These are phyloP conservation scores for Cercospora sp. DNA, from an alignment of 2,329 filamentous ascomycete genomes.

Conservation along the genomic window DNA sequence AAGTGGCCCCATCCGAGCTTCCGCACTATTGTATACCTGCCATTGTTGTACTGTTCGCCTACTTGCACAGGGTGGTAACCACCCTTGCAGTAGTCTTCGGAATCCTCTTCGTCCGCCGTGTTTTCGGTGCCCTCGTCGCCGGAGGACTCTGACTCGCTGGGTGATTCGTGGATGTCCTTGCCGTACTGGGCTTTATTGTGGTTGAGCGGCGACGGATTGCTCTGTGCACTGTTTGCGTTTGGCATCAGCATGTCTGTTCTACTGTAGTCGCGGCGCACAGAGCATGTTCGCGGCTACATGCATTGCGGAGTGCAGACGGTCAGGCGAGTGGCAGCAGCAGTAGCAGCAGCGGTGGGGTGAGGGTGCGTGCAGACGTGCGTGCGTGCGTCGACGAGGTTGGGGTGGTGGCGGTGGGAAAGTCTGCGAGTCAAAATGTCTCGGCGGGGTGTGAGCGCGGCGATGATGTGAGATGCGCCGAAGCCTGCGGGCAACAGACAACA, in stretches of 20 bases:
- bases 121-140: slow-evolving; percentile 81
- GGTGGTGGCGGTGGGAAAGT: slow-evolving; percentile 20
- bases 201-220: slow-evolving; percentile 32
- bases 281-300: slow-evolving; percentile 19
- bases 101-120: slow-evolving; percentile 97
- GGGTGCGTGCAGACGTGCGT: slow-evolving; percentile 3
- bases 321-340: background rate
- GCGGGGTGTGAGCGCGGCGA: slow-evolving; percentile 17
- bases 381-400: slow-evolving; percentile 7
- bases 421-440: slow-evolving; percentile 16
- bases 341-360: slow-evolving; percentile 6
- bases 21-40: slow-evolving; percentile 91
- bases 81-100: slow-evolving; percentile 98
- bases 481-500: background rate
- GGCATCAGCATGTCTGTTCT: slow-evolving; percentile 32
- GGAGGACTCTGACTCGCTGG: slow-evolving; percentile 61
- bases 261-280: slow-evolving; percentile 14
- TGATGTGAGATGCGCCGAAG: slow-evolving; percentile 20
- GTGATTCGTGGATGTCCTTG: slow-evolving; percentile 68
- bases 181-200: slow-evolving; percentile 46
- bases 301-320: slow-evolving; percentile 15
- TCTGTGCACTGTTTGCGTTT: slow-evolving; percentile 28
- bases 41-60: slow-evolving; percentile 96
- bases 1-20: slow-evolving; percentile 99
- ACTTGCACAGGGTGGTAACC: slow-evolving; percentile 95